Evolutionary conservation across 768 basidiomycete genomes (phyloP), one percentile per base, ranked within the genome.

Genomic region (Leucocoprinus leucothites): DNA sequence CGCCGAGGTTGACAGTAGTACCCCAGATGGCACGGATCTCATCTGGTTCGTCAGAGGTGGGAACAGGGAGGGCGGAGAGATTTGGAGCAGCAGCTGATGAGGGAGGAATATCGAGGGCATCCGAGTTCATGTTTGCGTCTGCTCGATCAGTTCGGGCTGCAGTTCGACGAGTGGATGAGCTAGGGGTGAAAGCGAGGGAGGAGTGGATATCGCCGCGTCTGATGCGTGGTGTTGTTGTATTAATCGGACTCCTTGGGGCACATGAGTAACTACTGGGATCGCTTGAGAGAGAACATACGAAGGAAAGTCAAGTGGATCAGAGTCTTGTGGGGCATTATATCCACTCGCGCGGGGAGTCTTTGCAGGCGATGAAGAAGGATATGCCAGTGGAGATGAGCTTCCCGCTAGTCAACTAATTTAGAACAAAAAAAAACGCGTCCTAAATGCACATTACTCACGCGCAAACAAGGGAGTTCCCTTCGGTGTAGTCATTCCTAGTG

Each of bases 11-110:
- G 63, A 99, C 94, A 1, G 92, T 95, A 0, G 97, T 99, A 26
- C 97, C 97, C 96, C 97, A 99, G 58, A 99, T 92, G 21, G 93
- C 94, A 52, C 91, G 81, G 48, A 93, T 89, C 61, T 91, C 91
- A 54, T 91, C 90, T 0, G 87, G 87, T 52, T 87, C 86, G 57
- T 87, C 89, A 11, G 81, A 82, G 26, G 51, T 44, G 13, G 81
- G 82, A 1, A 68, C 77, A 25, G 74, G 79, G 14, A 80, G 84
- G 6, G 78, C 89, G 51, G 87, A 89, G 40, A 85, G 80, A 45
- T 64, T 65, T 8, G 74, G 75, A 6, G 74, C 74, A 24, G 69
- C 80, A 49, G n/a, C n/a, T n/a, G 80, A 84, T 3, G 86, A 87
- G 19, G 74, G 67, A 9, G 86, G 84, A 9, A 85, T 68, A 36